Percentiles rank a stretch among this genome's conserved stretches.
These are phyloP conservation scores for Leptosphaerulina australis DNA, from an alignment of 2,329 filamentous ascomycete species.

Conservation along the genomic window DNA sequence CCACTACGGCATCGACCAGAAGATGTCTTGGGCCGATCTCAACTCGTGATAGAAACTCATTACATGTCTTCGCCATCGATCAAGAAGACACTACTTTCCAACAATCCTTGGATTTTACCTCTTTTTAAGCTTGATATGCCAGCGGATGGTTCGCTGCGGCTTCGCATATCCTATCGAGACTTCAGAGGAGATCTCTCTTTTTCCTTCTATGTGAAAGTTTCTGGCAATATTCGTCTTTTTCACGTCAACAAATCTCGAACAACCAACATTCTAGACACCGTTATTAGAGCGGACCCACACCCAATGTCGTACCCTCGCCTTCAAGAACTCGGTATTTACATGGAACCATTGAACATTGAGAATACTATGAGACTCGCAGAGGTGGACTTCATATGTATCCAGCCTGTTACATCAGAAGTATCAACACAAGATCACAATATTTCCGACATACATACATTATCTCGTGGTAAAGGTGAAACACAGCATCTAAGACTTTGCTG, in stretches of 20 bases:
- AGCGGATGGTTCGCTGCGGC: conserved; percentile 28
- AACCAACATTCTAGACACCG: background rate
- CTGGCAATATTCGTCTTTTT: background rate
- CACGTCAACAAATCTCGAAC: background rate
- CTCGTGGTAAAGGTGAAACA: conserved; percentile 21
- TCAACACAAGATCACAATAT: background rate
- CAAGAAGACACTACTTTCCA: background rate
- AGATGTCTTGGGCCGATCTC: conserved; percentile 4
- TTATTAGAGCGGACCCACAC: background rate
- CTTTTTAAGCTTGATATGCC: conserved; percentile 47
- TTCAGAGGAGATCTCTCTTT: background rate
- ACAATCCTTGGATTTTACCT: conserved; percentile 23
- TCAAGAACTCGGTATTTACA: conserved; percentile 34
- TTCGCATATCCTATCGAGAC: conserved; percentile 23
- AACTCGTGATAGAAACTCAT: conserved; percentile 27
- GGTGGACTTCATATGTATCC: conserved; percentile 27
- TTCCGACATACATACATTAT: background rate
- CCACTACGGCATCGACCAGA: conserved; percentile 26
- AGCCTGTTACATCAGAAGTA: background rate
- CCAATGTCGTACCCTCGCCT: conserved; percentile 14
- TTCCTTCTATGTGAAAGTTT: conserved; percentile 3
- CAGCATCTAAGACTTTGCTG: conserved; percentile 37
- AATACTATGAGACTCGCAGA: conserved; percentile 21
- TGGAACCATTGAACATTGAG: conserved; percentile 9
- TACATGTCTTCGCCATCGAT: background rate